Evolutionary conservation across 2,329 filamentous ascomycete species (phyloP), one percentile per base, ranked within the genome.

Genomic region (Aaosphaeria pasadenensis): DNA sequence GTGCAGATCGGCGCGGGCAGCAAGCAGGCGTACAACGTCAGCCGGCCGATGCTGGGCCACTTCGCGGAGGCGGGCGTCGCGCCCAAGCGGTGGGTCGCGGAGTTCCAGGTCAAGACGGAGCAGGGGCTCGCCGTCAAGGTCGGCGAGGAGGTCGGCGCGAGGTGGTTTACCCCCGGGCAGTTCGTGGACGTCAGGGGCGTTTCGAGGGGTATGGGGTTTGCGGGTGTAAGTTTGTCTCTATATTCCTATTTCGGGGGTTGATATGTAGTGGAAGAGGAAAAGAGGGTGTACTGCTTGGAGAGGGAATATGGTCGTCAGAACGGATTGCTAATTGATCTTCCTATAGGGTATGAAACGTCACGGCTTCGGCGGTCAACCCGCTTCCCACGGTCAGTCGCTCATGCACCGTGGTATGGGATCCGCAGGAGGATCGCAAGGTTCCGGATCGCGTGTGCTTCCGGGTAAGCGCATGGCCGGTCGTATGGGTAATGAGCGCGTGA

Each of bases 401-500:
- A 91, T 89, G 65, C 94, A 99, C 79, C 83, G 94, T 65, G 88
- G 88, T 30, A 89, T 96, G 75, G 94, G 94, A 78, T 92, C 90
- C 32, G 81, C 87, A 6, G 94, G 94, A 69, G 89, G 88, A 51
- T 88, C 87, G 59, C 94, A 99, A 74, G 94, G 94, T 56, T 86
- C 88, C 67, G 94, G 94, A 74, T 95, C 89, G 54, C 84, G 94
- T 73, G 92, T 99, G 28, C 77, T 91, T 66, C 94, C 94, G 0
- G 94, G 94, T 51, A 99, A 99, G 83, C 94, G 91, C 76, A 99
- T 99, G 94, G 84, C 94, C 4, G 94, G 94, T 47, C 84, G 89
- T 50, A 97, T 99, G 94, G 94, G 94, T 55, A 88, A 87, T 56
- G 82, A 95, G 71, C 84, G 83, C 58, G 88, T 91, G 47, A 99